These are phyloP conservation scores for Chondrostereum purpureum DNA, from an alignment of 1,284 basidiomycete genomes.

Conservation along the genomic window DNA sequence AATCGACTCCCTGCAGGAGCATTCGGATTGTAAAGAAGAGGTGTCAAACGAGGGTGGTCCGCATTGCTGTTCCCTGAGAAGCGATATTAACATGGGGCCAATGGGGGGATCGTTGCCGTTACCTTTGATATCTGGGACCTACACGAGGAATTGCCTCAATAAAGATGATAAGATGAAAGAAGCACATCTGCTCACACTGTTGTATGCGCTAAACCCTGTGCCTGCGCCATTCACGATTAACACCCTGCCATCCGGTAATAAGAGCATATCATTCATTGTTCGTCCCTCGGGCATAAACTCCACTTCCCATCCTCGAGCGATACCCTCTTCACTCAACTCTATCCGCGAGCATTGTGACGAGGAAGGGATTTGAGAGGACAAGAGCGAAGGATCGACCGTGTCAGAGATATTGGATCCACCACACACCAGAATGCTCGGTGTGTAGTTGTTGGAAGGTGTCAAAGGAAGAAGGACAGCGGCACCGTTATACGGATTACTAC, in stretches of 20 bases:
- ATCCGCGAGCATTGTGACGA: slow-evolving; percentile 30
- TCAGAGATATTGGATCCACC: slow-evolving; percentile 27
- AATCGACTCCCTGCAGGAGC: slow-evolving; percentile 32
- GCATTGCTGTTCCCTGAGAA: slow-evolving; percentile 25
- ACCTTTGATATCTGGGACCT: slow-evolving; percentile 18
- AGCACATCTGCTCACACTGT: slow-evolving; percentile 35
- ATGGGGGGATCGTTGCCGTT: slow-evolving; percentile 18
- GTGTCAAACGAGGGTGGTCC: slow-evolving; percentile 30
- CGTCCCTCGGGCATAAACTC: slow-evolving; percentile 25
- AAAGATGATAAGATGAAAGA: slow-evolving; percentile 5
- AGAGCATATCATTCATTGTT: slow-evolving; percentile 34
- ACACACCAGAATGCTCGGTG: slow-evolving; percentile 35
- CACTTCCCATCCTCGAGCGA: slow-evolving; percentile 23
- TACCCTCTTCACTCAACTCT: slow-evolving; percentile 22
- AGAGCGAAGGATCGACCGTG: slow-evolving; percentile 17
- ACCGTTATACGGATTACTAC: slow-evolving; percentile 41
- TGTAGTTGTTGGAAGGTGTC: slow-evolving; percentile 20
- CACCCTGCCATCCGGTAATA: slow-evolving; percentile 40
- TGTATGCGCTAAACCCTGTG: slow-evolving; percentile 48
- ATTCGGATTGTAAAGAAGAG: slow-evolving; percentile 37
- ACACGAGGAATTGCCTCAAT: slow-evolving; percentile 30
- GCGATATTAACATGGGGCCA: slow-evolving; percentile 23
- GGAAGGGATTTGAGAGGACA: slow-evolving; percentile 28
- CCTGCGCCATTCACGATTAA: slow-evolving; percentile 36
- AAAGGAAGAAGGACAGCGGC: slow-evolving; percentile 36